Base-by-base conservation (phyloP, 192 early-diverging fungal species). In the Linderina pennispora region DNA sequence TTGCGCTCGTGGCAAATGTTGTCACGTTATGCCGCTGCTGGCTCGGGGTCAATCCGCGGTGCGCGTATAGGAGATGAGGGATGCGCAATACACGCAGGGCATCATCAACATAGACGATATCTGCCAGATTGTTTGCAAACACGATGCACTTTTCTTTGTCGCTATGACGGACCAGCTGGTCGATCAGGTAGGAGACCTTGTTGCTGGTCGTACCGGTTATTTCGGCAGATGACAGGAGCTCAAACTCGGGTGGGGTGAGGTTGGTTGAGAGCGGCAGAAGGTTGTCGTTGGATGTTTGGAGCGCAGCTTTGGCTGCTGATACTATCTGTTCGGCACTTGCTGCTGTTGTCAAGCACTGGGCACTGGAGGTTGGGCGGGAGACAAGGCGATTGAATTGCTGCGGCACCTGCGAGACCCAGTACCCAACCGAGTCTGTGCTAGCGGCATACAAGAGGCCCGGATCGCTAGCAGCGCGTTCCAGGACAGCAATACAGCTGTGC, bases 61-160 rank as follows among this genome's bases (percentile, higher is more conserved):
- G 61, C 4, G 69, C 45, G 18, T 73, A 73, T 4, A 65, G 28
- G 14, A 73, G 51, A 51, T 64, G 62, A 4, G 40, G 62, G 4
- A 73, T 53, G 4, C 53, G 62, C 13, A 51, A 57, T n/a, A 73
- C 40, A 11, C 26, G 24, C 34, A 73, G 48, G 1, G 69, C 69
- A 22, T 65, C 63, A 35, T 56, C 45, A 8, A 73, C 22, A 7
- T 50, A 43, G 3, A 37, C n/a, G 9, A 46, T 46, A 8, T 73
- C 62, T 41, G 22, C 36, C 19, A 28, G 69, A 37, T 18, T 48
- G 46, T 35, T 61, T 8, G 48, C 58, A 62, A 73, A 73, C 1
- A 73, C 46, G 21, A 73, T 61, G 50, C 69, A 73, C 26, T 73
- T 73, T 53, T 73, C 69, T 23, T 52, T 40, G n/a, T 31, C 21